Evolutionary conservation across 495 filamentous ascomycete species (phyloP), one percentile per base, ranked within the genome.

Genomic region (Neurospora sp.): DNA sequence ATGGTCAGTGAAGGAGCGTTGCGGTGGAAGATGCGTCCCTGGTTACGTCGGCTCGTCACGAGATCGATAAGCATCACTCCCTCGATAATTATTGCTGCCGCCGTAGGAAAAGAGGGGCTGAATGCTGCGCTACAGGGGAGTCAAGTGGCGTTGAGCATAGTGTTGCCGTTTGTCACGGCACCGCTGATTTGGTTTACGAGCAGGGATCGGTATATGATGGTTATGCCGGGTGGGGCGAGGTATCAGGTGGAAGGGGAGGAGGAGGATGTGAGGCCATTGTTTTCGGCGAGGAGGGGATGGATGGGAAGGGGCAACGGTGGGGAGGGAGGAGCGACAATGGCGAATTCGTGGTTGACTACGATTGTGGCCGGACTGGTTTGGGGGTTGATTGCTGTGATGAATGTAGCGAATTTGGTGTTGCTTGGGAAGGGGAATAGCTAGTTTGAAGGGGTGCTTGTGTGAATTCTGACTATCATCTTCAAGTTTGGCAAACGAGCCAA

Each of bases 121-220:
- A 85, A 90, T 46, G 87, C 85, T n/a, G 91, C 94, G 4, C 82
- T 97, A 42, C 93, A 89, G 71, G 93, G 87, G 4, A 90, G 85
- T 20, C 94, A 97, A 80, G 93, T 97, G 71, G 93, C 89, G 2
- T 82, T 97, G 48, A 93, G 91, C 75, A 87, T 94, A 5, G 91
- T 93, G 38, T 82, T 97, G 41, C 94, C 94, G 0, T 93, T 97
- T 78, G 89, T 95, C 39, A 89, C 87, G 12, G 93, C 92, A 5
- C 94, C 94, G 23, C 82, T 97, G 27, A 91, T 97, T 75, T 97
- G 90, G 79, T 97, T 97, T 77, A 97, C 94, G 1, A 93, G 91
- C 74, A 85, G 90, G 62, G 90, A 91, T 73, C 87, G 89, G 75
- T 96, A 92, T 79, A 97, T 97, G 94, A 91, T 87, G 31, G 93